Conservation (phyloP, 1,284 basidiomycete genomes). For the Volvariella volvacea region DNA sequence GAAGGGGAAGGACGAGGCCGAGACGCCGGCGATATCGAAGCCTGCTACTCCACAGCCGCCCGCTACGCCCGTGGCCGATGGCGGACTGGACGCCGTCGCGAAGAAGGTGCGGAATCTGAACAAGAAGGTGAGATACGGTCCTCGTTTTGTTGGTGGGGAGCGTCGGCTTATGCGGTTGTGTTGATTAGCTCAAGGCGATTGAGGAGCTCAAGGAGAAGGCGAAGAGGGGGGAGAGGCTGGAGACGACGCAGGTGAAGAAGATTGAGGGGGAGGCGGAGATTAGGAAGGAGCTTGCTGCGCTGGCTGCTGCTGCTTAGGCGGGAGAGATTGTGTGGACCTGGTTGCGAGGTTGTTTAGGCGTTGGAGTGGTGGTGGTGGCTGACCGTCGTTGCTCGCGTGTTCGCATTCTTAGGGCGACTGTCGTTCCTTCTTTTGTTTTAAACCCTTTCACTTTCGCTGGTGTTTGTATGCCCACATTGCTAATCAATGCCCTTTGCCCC, state of each 20-base stretch:
- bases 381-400: no score
- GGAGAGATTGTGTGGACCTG: no score
- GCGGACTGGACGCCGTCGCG: conserved; percentile 65
- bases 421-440: no score
- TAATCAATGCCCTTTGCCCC: no score
- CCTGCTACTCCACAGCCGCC: conserved; percentile 45
- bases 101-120: conserved; percentile 92
- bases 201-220: conserved; percentile 91
- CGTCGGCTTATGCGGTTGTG: conserved; percentile 1
- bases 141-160: conserved; percentile 1
- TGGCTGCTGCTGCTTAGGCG: conserved; percentile 22
- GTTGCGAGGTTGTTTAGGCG: no score
- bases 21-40: neutral
- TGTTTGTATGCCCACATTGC: no score
- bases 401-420: no score
- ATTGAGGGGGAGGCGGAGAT: conserved; percentile 87
- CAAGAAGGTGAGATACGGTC: conserved; percentile 70
- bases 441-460: no score
- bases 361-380: no score
- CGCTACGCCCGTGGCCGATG: conserved; percentile 30
- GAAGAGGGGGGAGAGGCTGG: conserved; percentile 81
- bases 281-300: conserved; percentile 61
- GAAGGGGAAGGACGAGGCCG: neutral
- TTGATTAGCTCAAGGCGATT: conserved; percentile 81
- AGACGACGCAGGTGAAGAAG: conserved; percentile 93